Evolutionary conservation across 164 flowering plant genomes (phyloP).

Genomic region (Stephania cephalantha): DNA sequence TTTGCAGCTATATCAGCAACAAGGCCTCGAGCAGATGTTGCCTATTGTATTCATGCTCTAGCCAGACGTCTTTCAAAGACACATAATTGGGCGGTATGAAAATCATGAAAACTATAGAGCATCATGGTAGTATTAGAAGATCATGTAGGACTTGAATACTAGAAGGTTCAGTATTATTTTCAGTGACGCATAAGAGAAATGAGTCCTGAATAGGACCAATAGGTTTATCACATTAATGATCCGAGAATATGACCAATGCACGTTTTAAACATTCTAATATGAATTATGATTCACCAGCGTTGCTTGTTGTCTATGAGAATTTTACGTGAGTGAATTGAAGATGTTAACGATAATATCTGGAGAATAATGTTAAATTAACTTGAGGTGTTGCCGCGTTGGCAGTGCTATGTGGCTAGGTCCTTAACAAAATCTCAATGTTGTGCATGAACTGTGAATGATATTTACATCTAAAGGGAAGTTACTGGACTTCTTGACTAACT

Average conservation of each 20-base stretch:
- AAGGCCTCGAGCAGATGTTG: conserved; percentile 95
- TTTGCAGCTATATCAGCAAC: conserved; percentile 81
- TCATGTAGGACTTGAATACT: neutral
- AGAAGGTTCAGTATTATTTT: neutral
- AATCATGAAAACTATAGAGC: neutral
- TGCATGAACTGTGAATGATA: neutral
- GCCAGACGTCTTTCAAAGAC: conserved; percentile 82
- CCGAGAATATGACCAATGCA: neutral
- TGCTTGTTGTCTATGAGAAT: neutral
- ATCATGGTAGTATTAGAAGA: neutral
- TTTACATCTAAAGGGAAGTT: neutral
- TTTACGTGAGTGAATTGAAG: neutral
- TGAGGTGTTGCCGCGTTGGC: no score
- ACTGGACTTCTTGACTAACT: conserved; percentile 7
- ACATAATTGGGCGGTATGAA: conserved; percentile 87
- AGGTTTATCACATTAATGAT: neutral
- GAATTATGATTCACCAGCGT: neutral
- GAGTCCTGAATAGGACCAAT: neutral
- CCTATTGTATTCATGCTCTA: conserved; percentile 92
- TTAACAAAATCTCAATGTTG: neutral
- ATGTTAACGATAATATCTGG: neutral
- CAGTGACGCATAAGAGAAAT: neutral
- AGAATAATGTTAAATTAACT: no score
- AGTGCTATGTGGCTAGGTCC: no score
- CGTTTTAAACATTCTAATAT: neutral